phyloP scores from a whole-genome alignment of 176 grass and related monocot genomes.

The Aegilops umbellulata region DNA sequence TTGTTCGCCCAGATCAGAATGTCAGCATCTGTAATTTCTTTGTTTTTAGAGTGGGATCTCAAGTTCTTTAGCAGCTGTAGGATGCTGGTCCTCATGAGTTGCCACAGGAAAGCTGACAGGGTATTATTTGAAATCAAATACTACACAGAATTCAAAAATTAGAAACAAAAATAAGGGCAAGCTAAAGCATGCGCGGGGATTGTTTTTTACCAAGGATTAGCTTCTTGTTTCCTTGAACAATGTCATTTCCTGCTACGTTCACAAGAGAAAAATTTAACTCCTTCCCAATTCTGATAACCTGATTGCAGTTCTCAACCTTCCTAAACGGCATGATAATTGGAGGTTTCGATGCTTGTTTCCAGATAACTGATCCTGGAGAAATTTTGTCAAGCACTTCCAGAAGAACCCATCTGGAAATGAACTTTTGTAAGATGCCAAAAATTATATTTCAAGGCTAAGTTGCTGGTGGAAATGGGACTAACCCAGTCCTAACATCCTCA shows the following conservation, averaged over 20 bases:
- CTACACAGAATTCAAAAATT: not conserved
- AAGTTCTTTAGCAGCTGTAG: slow-evolving; percentile 88
- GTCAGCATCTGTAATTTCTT: slow-evolving; percentile 83
- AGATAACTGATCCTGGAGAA: slow-evolving; percentile 77
- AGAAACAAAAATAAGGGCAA: not conserved
- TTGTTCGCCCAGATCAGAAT: slow-evolving; percentile 91
- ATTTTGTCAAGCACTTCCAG: slow-evolving; percentile 97
- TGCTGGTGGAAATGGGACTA: not conserved
- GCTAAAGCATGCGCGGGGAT: not conserved
- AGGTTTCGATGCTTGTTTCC: slow-evolving; percentile 92
- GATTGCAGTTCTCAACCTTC: slow-evolving; percentile 97
- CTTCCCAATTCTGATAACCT: slow-evolving; percentile 83
- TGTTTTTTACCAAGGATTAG: slow-evolving; percentile 67
- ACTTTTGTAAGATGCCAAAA: not conserved
- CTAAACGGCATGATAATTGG: slow-evolving; percentile 98
- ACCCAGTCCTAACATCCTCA: slow-evolving; percentile 99
- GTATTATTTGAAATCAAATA: not conserved
- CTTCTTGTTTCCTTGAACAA: slow-evolving; percentile 99
- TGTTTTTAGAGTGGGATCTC: slow-evolving; percentile 87
- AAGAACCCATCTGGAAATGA: slow-evolving; percentile 81
- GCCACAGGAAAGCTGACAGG: slow-evolving; percentile 82
- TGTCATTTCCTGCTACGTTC: slow-evolving; percentile 94
- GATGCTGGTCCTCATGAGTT: slow-evolving; percentile 97
- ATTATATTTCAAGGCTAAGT: not conserved
- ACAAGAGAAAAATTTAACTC: slow-evolving; percentile 86